Evolutionary conservation across 768 basidiomycete species (phyloP).

Genomic region (Auriscalpium vulgare): DNA sequence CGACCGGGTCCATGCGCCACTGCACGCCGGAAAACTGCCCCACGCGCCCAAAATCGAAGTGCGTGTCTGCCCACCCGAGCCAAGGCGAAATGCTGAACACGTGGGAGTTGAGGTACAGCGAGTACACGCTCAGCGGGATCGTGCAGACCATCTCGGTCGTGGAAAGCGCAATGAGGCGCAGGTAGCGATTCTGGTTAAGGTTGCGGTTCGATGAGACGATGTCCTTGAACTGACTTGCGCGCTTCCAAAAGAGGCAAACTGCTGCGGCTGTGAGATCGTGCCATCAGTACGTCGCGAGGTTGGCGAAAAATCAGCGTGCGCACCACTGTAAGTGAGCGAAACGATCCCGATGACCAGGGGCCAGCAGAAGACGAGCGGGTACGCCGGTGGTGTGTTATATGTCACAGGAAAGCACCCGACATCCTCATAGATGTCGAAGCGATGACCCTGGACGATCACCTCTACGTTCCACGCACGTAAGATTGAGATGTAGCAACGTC

Average conservation of each 20-base stretch:
- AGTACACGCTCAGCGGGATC: conserved; percentile 24
- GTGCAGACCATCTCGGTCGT: conserved; percentile 21
- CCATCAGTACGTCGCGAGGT: background rate
- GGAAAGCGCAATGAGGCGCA: conserved; percentile 30
- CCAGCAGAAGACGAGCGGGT: conserved; percentile 24
- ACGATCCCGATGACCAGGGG: conserved; percentile 18
- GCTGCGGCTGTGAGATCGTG: conserved; percentile 14
- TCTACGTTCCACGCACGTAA: conserved; percentile 28
- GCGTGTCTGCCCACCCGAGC: conserved; percentile 42
- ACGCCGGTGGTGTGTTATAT: conserved; percentile 31
- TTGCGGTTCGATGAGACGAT: conserved; percentile 19
- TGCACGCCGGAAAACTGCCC: conserved; percentile 25
- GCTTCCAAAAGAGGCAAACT: conserved; percentile 21
- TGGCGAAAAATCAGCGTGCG: conserved; percentile 5
- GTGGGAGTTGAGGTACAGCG: conserved; percentile 21
- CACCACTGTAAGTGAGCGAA: conserved; percentile 25
- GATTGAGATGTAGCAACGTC: background rate
- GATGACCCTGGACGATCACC: conserved; percentile 48
- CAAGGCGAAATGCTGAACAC: conserved; percentile 27
- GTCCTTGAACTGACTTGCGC: conserved; percentile 21
- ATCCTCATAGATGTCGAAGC: conserved; percentile 53
- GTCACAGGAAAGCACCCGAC: conserved; percentile 42
- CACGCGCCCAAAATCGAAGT: conserved; percentile 39
- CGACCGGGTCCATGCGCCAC: conserved; percentile 26
- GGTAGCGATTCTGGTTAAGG: conserved; percentile 39